These are phyloP conservation scores for Phytopythium montanum DNA, from an alignment of 352 stramenopile genomes.

Conservation along the genomic window DNA sequence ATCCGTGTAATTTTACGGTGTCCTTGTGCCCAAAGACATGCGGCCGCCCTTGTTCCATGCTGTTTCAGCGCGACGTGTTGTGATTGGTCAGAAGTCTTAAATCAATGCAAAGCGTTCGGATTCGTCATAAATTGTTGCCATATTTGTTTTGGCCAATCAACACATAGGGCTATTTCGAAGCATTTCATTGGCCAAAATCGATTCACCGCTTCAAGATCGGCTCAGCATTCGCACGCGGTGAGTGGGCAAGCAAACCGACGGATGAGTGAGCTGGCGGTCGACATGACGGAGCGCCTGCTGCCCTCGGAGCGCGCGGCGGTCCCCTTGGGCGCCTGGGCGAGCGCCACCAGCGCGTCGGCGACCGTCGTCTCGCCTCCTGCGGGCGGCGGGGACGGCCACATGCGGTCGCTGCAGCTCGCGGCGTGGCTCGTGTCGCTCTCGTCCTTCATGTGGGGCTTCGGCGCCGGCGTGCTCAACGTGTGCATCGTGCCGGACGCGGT, in stretches of 20 bases:
- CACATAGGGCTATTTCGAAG: no score
- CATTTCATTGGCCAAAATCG: background rate
- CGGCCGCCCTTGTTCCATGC: constrained; percentile 1
- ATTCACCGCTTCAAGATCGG: constrained; percentile 1
- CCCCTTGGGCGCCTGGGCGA: constrained; percentile 3
- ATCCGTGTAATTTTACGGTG: no score
- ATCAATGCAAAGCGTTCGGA: no score
- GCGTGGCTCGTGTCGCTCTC: constrained; percentile 66
- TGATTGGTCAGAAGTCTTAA: no score
- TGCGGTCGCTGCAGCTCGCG: constrained; percentile 39
- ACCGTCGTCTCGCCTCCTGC: background rate
- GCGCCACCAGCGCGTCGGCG: background rate
- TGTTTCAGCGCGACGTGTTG: no score
- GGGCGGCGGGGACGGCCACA: constrained; percentile 4
- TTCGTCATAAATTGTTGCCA: no score
- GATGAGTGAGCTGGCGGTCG: constrained; percentile 18
- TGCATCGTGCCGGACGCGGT: constrained; percentile 72
- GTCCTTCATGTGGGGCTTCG: constrained; percentile 81
- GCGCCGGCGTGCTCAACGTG: constrained; percentile 66
- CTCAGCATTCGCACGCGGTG: background rate
- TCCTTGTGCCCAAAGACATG: constrained; percentile 10
- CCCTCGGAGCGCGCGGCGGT: constrained; percentile 12
- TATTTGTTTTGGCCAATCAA: background rate
- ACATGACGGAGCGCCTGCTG: constrained; percentile 41
- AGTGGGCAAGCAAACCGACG: background rate